phyloP scores from a whole-genome alignment of 2,329 filamentous ascomycete species.

The Arthrinium phaeospermum region DNA sequence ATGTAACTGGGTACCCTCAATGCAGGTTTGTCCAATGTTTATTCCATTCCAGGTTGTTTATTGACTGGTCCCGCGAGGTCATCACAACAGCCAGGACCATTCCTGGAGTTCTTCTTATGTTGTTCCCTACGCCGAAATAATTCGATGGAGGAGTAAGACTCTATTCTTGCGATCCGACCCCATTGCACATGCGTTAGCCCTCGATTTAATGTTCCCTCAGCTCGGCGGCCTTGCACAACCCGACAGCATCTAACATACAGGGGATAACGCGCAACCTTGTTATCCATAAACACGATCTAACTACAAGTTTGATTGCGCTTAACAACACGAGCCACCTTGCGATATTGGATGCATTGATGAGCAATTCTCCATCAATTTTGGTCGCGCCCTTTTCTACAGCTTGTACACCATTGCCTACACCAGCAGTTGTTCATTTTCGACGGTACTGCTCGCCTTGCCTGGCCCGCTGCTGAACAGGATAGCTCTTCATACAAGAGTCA shows the following conservation, averaged over 20 bases:
- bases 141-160: neutral
- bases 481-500: constrained; percentile 15
- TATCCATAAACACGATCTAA: constrained; percentile 18
- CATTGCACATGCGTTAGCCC: constrained; percentile 11
- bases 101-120: constrained; percentile 3
- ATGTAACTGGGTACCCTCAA: neutral
- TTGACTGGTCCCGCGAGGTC: constrained; percentile 14
- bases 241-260: neutral
- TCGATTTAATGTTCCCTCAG: neutral
- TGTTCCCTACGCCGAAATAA: neutral
- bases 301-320: constrained; percentile 18
- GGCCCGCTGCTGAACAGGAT: constrained; percentile 12
- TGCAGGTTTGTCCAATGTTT: constrained; percentile 14
- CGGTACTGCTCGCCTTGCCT: constrained; percentile 13
- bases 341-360: constrained; percentile 17
- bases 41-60: constrained; percentile 18
- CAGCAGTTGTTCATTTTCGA: constrained; percentile 11
- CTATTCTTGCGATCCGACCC: neutral
- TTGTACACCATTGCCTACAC: constrained; percentile 1
- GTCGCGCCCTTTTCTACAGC: constrained; percentile 11
- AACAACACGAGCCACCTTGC: constrained; percentile 16
- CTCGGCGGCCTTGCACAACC: constrained; percentile 7
- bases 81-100: constrained; percentile 12
- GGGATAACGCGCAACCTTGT: constrained; percentile 16
- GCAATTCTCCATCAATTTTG: constrained; percentile 14